Base-by-base conservation (phyloP, 306 rosid species). In the Hippophae tibetana region DNA sequence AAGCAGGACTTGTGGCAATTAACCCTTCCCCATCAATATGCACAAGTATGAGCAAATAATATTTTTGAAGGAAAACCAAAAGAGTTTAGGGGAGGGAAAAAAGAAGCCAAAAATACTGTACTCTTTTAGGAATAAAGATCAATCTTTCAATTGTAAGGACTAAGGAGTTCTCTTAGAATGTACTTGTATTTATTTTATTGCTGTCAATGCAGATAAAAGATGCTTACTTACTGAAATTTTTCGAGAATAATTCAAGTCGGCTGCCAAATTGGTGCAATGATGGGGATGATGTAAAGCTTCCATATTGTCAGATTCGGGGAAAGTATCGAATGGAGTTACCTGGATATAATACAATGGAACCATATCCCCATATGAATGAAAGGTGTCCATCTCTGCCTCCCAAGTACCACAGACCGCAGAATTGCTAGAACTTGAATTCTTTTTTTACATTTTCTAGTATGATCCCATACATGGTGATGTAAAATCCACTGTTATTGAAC, bases 381-480 rank as follows among this genome's bases (percentile, higher is more conserved):
- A 78, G 82, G 78, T 88, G 99, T 66, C 86, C 95, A 44, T 84
- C 99, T 67, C 82, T 93, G 71, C 95, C 99, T n/a, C 71, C 95
- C 7, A 46, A 78, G 69, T 93, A 93, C 69, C 66, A 38, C 56
- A 84, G 99, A 69, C 14, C 85, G 8, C 13, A 7, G 57, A 72
- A 70, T 59, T 93, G 99, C 78, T 92, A 79, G 81, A 63, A n/a
- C 12, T 31, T 1, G 0, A 31, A 31, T 31, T 31, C 38, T 1
- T 31, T 31, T 31, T 4, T 31, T 31, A 31, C 23, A 18, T 31
- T 31, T 31, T 31, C 38, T 2, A 31, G 5, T 31, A 2, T 31
- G 38, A 31, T 31, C 38, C 38, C 38, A 31, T 31, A 31, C 38
- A 31, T 4, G 38, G 38, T 31, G 38, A 31, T 31, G 38, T 31